Conservation (phyloP, 208 protist genomes). For the Wallacemonas sp. region DNA sequence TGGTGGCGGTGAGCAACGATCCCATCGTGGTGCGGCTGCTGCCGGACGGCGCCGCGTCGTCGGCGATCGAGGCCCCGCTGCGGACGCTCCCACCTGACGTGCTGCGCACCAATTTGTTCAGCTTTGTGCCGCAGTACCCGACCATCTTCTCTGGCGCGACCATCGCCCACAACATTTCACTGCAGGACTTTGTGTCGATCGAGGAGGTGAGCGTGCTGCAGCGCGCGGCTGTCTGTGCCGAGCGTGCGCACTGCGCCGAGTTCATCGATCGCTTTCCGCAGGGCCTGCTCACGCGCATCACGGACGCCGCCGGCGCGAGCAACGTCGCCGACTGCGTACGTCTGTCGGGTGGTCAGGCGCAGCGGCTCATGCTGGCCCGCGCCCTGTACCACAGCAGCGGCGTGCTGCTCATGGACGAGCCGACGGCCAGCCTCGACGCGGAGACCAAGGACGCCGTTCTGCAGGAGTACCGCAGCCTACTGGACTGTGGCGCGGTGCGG, state of each 20-base stretch:
- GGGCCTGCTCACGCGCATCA: constrained; percentile 60
- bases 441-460: constrained; percentile 50
- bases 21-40: background rate
- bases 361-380: constrained; percentile 78
- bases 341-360: constrained; percentile 70
- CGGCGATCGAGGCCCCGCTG: constrained; percentile 18
- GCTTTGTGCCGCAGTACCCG: constrained; percentile 71
- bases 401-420: constrained; percentile 81
- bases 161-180: constrained; percentile 81
- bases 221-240: constrained; percentile 36
- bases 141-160: constrained; percentile 67
- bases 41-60: background rate
- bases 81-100: constrained; percentile 32
- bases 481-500: constrained; percentile 32
- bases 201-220: constrained; percentile 38
- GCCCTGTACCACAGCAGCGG: constrained; percentile 62
- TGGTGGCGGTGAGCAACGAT: background rate
- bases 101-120: constrained; percentile 59
- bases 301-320: constrained; percentile 25
- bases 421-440: constrained; percentile 65
- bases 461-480: constrained; percentile 41
- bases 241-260: constrained; percentile 48
- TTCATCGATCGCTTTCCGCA: constrained; percentile 65
- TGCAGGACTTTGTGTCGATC: constrained; percentile 55
- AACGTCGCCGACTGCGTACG: constrained; percentile 41